Percentiles rank a stretch among this genome's conserved stretches.
Evolutionary conservation across 2,329 filamentous ascomycete genomes (phyloP).

Genomic region (Cladosporium sp.): DNA sequence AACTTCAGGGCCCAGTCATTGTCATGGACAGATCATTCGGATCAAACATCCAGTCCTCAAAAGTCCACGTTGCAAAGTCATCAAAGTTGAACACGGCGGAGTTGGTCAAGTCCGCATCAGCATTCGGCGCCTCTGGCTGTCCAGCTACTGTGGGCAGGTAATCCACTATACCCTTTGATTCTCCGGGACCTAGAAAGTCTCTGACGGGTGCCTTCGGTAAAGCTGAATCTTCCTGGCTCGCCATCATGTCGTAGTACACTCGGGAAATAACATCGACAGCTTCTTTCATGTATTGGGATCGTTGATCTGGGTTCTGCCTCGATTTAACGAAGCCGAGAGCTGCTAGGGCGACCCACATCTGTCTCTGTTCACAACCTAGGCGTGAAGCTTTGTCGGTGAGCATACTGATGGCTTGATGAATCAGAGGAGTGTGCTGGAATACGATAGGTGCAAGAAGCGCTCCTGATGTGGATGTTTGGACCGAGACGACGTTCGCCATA

Average conservation of each 20-base stretch:
- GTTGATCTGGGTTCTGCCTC: slow-evolving; percentile 21
- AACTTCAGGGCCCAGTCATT: not conserved
- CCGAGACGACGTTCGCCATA: slow-evolving; percentile 12
- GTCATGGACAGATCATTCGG: slow-evolving; percentile 16
- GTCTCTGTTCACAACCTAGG: slow-evolving; percentile 27
- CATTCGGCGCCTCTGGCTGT: not conserved
- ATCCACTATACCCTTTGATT: slow-evolving; percentile 13
- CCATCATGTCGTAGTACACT: slow-evolving; percentile 31
- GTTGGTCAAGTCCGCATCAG: not conserved
- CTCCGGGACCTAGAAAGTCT: not conserved
- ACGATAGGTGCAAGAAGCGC: not conserved
- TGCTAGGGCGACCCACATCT: slow-evolving; percentile 29
- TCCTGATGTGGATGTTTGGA: not conserved
- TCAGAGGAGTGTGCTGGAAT: not conserved
- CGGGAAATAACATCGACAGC: slow-evolving; percentile 27
- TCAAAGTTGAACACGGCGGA: slow-evolving; percentile 23
- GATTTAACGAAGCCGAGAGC: slow-evolving; percentile 25
- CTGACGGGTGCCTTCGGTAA: not conserved
- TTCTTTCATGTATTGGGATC: slow-evolving; percentile 27
- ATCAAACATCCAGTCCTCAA: slow-evolving; percentile 28
- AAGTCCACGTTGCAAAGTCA: slow-evolving; percentile 30
- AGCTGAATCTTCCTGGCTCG: slow-evolving; percentile 24
- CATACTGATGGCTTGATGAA: slow-evolving; percentile 22
- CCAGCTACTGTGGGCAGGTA: slow-evolving; percentile 14
- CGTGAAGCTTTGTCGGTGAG: slow-evolving; percentile 27